Evolutionary conservation across 345 rosid species (phyloP).

Genomic region (Fremontodendron californicum): DNA sequence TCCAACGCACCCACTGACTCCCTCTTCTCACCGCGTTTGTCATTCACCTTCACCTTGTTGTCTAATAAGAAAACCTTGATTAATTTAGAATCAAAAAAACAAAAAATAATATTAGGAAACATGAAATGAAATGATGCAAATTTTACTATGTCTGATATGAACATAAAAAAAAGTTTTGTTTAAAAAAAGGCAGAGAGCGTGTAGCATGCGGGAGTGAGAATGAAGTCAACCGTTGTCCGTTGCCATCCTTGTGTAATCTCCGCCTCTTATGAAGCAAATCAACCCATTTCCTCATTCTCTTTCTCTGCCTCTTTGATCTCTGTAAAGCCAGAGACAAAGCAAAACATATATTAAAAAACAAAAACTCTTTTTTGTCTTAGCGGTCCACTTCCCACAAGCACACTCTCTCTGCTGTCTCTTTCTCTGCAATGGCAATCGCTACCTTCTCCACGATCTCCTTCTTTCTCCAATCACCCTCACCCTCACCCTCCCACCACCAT

Average conservation of each 20-base stretch:
- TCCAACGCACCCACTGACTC: too few species aligned
- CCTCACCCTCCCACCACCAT: slow-evolving; percentile 16
- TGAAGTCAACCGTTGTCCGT: not conserved
- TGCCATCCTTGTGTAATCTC: not conserved
- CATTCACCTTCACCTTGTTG: too few species aligned
- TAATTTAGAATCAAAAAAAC: too few species aligned
- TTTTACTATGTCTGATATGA: too few species aligned
- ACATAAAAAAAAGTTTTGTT: too few species aligned
- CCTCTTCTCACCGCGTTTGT: too few species aligned
- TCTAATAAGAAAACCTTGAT: too few species aligned
- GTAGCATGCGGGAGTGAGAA: not conserved
- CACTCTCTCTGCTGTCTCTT: not conserved
- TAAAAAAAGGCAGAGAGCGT: not conserved
- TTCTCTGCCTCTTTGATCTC: not conserved
- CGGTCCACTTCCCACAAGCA: not conserved
- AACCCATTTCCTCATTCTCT: not conserved
- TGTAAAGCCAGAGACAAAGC: not conserved
- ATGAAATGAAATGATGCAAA: too few species aligned
- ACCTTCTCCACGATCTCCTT: slow-evolving; percentile 25
- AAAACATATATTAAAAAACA: not conserved
- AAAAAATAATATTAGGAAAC: too few species aligned
- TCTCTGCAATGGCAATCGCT: slow-evolving; percentile 30
- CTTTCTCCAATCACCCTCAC: slow-evolving; percentile 12
- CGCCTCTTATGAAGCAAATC: not conserved
- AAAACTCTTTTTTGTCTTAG: not conserved